Evolutionary conservation across 495 filamentous ascomycete species (phyloP).

Genomic region (Pyrenopolyporus hunteri): DNA sequence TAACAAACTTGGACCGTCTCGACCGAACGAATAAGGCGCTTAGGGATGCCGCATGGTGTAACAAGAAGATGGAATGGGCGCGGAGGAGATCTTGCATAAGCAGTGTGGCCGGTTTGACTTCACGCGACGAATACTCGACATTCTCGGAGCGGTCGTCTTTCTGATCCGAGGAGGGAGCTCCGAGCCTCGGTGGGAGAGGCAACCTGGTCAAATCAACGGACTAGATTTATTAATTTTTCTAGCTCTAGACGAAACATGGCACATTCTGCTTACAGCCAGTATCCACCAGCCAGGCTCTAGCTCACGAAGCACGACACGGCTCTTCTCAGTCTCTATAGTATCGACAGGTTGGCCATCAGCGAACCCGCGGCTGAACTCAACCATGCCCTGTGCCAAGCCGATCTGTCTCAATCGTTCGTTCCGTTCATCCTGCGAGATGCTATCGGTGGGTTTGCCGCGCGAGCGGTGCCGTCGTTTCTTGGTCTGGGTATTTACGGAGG

Average conservation of each 20-base stretch:
- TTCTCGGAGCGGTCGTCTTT: slow-evolving; percentile 43
- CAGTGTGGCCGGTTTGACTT: slow-evolving; percentile 81
- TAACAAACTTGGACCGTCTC: slow-evolving; percentile 54
- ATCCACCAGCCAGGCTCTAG: slow-evolving; percentile 91
- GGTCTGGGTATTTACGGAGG: slow-evolving; percentile 62
- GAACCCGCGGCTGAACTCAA: slow-evolving; percentile 89
- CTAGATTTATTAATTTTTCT: slow-evolving; percentile 46
- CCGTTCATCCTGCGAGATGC: slow-evolving; percentile 61
- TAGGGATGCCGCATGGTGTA: slow-evolving; percentile 81
- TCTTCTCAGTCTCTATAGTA: slow-evolving; percentile 88
- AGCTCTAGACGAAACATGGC: background rate
- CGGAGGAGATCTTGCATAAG: slow-evolving; percentile 80
- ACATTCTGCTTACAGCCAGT: slow-evolving; percentile 69
- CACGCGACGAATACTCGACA: slow-evolving; percentile 81
- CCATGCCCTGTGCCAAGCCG: slow-evolving; percentile 97
- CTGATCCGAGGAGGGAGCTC: slow-evolving; percentile 24
- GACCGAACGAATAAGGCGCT: slow-evolving; percentile 65
- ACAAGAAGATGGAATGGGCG: slow-evolving; percentile 82
- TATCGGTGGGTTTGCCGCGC: slow-evolving; percentile 48
- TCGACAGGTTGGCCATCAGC: slow-evolving; percentile 76
- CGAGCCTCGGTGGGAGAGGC: slow-evolving; percentile 48
- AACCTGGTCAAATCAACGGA: slow-evolving; percentile 76
- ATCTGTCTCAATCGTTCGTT: slow-evolving; percentile 90
- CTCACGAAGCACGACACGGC: slow-evolving; percentile 81
- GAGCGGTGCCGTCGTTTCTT: slow-evolving; percentile 42